phyloP scores from a whole-genome alignment of 1,284 basidiomycete genomes.

The Tilletia setariae region DNA sequence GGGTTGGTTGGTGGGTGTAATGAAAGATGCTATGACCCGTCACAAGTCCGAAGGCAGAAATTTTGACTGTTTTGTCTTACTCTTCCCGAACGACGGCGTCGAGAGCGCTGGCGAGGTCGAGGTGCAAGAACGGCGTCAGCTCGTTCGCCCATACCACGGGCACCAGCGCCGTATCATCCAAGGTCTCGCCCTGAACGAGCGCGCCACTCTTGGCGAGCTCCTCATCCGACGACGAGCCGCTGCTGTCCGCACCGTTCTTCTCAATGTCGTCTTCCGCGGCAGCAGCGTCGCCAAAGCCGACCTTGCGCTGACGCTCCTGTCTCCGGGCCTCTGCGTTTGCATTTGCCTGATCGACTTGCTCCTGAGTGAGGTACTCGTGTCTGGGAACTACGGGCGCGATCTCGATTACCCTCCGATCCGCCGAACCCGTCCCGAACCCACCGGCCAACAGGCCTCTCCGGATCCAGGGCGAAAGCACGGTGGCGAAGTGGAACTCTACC shows the following conservation, averaged over 20 bases:
- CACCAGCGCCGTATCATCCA: constrained; percentile 26
- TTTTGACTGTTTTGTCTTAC: neutral
- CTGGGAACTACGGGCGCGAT: constrained; percentile 61
- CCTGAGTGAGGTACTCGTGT: constrained; percentile 14
- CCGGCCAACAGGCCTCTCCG: constrained; percentile 57
- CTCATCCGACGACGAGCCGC: neutral
- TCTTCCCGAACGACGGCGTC: constrained; percentile 59
- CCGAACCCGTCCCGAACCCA: constrained; percentile 38
- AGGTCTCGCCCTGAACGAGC: neutral
- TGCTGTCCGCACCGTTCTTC: constrained; percentile 25
- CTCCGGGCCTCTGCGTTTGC: neutral
- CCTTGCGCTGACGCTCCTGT: neutral
- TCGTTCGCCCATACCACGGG: constrained; percentile 55
- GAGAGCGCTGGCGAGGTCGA: constrained; percentile 73
- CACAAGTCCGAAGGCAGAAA: no score
- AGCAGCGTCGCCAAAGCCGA: neutral
- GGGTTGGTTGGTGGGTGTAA: no score
- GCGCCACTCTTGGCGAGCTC: neutral
- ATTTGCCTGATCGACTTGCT: neutral
- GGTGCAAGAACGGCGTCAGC: constrained; percentile 78
- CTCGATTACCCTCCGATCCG: constrained; percentile 26
- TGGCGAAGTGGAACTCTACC: constrained; percentile 83
- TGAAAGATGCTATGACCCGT: no score
- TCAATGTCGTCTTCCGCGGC: constrained; percentile 19
- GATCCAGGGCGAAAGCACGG: constrained; percentile 88